Percentiles rank a stretch among this genome's conserved stretches.
Evolutionary conservation across 2,329 filamentous ascomycete species (phyloP).

Genomic region (Hansfordia pulvinata): DNA sequence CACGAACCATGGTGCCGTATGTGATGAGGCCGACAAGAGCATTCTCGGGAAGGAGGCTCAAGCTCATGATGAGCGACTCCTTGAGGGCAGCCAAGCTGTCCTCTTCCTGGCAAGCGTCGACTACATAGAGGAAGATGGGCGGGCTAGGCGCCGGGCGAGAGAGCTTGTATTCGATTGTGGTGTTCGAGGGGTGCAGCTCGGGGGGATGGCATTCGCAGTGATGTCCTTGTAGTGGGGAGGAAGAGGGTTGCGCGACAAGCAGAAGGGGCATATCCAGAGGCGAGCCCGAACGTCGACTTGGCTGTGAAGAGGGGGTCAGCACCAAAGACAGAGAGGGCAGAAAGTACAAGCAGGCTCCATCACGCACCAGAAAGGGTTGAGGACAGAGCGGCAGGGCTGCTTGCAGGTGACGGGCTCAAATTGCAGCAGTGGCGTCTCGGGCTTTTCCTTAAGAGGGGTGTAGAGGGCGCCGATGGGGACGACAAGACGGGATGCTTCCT

Average conservation of each 20-base stretch:
- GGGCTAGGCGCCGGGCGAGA: constrained; percentile 72
- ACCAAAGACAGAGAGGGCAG: constrained; percentile 1
- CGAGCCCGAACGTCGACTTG: constrained; percentile 74
- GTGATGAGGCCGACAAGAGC: constrained; percentile 74
- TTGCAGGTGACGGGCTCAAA: constrained; percentile 98
- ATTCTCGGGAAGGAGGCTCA: constrained; percentile 70
- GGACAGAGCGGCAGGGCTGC: constrained; percentile 82
- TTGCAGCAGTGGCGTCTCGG: constrained; percentile 74
- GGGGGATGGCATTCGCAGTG: constrained; percentile 67
- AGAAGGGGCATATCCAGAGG: constrained; percentile 85
- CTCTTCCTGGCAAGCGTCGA: constrained; percentile 81
- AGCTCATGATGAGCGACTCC: constrained; percentile 75
- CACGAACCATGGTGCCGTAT: constrained; percentile 76
- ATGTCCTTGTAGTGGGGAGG: constrained; percentile 87
- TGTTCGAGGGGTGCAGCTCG: constrained; percentile 69
- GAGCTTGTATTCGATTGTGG: constrained; percentile 80
- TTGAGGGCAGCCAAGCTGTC: constrained; percentile 73
- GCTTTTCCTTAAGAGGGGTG: constrained; percentile 90
- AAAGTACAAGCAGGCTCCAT: constrained; percentile 13
- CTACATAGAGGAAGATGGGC: constrained; percentile 77
- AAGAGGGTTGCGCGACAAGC: constrained; percentile 68
- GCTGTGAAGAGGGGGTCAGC: constrained; percentile 26
- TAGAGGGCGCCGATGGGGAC: constrained; percentile 94
- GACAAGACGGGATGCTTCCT: constrained; percentile 90
- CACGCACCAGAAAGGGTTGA: constrained; percentile 97